Base-by-base conservation (phyloP, 768 basidiomycete species). In the Suillus luteus region DNA sequence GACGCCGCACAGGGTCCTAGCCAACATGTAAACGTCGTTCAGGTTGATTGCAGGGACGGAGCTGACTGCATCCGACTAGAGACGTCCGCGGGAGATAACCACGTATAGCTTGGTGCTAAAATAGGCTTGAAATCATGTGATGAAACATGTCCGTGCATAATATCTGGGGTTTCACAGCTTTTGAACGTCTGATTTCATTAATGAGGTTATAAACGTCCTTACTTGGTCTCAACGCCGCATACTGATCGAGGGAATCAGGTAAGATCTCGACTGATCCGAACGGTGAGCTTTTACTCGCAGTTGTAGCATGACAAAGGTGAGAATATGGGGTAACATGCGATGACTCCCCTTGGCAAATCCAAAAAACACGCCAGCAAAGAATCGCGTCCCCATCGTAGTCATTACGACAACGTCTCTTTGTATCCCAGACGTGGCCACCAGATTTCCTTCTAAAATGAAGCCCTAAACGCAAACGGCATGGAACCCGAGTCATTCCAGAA, bases 41-140 rank as follows among this genome's bases (percentile, higher is more conserved):
- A 60, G 31, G 48, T n/a, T 63, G 59, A 63, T 63, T 63, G 62
- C 57, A 57, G 40, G 62, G 58, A 59, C 19, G 35, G 5, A 63
- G 2, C 2, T 31, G 31, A 63, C 11, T 60, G 44, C 62, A 62
- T 8, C 62, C 62, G 62, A 59, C 55, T 22, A 46, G 40, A 62
- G 57, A 38, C 59, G 40, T 63, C 62, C 62, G 62, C 62, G 62
- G 62, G 59, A 63, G 40, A 37, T 37, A 31, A 27, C 55, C 24
- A 41, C 9, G n/a, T n/a, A n/a, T n/a, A n/a, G n/a, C n/a, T n/a
- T n/a, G 2, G 17, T 6, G 55, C 38, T 19, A 12, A 27, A 27
- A 27, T 58, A 58, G 57, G 38, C 31, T 27, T 0, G n/a, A n/a
- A n/a, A 22, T 40, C 55, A 40, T 57, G 38, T 40, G 55, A 57